Evolutionary conservation across 331 rosid species (phyloP), one percentile per base, ranked within the genome.

Genomic region (Phaseolus coccineus): DNA sequence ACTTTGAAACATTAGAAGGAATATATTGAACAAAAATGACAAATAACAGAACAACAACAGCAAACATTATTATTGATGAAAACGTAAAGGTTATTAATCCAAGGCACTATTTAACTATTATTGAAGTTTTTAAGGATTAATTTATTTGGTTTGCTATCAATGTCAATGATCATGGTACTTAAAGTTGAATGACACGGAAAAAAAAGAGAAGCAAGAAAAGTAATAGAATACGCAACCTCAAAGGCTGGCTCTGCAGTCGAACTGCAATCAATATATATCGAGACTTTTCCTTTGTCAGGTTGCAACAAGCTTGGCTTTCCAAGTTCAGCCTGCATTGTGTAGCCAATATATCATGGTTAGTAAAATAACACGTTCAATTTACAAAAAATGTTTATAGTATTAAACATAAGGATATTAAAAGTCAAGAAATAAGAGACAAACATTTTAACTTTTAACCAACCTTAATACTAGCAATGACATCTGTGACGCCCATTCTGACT

Each of bases 401-500:
- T 55, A 69, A 58, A 87, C 74, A n/a, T 42, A 74, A 35, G 57
- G 64, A 63, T 52, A 14, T 15, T 8, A 33, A 13, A 5, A 85
- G 25, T 15, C 47, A 61, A 31, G 44, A 61, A 59, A 68, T 25
- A 67, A 78, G 53, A 69, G n/a, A 76, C 66, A 53, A 66, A 59
- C 15, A 71, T 53, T 81, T 72, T 25, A 57, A 57, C 12, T 55
- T 59, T 59, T 56, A 48, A 77, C 76, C 65, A 84, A 94, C 98
- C 97, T 94, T 94, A 71, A 92, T 97, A 77, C 92, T 89, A 52
- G 92, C 94, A 79, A 92, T 87, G 81, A 94, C 97, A 50, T 91
- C 89, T 5, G 98, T 94, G 11, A 83, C 88, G 47, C 98, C 97
- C 79, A 94, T 85, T 86, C 88, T 87, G 73, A 94, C 84, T 84